Base-by-base conservation (phyloP, 768 basidiomycete genomes). In the Daedaleopsis sinensis region DNA sequence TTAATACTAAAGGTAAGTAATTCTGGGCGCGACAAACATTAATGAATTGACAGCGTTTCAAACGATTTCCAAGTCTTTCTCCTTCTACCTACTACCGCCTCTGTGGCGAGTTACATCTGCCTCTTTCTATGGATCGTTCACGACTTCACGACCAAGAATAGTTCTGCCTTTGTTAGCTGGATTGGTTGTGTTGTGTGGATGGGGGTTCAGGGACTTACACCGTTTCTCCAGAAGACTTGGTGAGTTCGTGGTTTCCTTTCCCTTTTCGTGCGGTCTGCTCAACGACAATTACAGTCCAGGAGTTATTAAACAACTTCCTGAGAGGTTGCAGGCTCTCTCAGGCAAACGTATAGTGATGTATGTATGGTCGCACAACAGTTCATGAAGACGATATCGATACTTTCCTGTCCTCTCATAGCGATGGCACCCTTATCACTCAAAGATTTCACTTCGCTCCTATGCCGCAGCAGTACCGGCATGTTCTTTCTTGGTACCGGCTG, bases 361-460 rank as follows among this genome's bases (percentile, higher is more conserved):
- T 73, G 84, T 57, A 42, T 16, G 35, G n/a, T 57, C 55, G 37
- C 7, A 42, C 18, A 18, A 49, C 10, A 24, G 13, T 5, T 23
- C 9, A 8, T 9, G 5, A 7, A 24, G 19, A 49, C 15, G 19
- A 10, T 24, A 13, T 24, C n/a, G 43, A 27, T 59, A 32, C 52
- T 55, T 55, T 27, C 51, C 52, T 50, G 43, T 61, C 63, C 58
- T 60, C 44, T 56, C 21, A 11, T 52, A 94, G 93, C 47, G 93
- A 94, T 80, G 93, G 87, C 49, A 94, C 92, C 8, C 86, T 94
- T 58, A 81, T 94, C 68, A 94, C 92, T 0, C 91, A 92, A 69
- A 84, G 92, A 23, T 80, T 93, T 48, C 90, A 93, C 69, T 94
- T 87, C 72, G 81, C 87, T 0, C 86, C 81, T 15, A 74, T 80